Percentiles rank a stretch among this genome's conserved stretches.
Evolutionary conservation across 2,329 filamentous ascomycete genomes (phyloP).

Genomic region (Acrodontium crateriforme): DNA sequence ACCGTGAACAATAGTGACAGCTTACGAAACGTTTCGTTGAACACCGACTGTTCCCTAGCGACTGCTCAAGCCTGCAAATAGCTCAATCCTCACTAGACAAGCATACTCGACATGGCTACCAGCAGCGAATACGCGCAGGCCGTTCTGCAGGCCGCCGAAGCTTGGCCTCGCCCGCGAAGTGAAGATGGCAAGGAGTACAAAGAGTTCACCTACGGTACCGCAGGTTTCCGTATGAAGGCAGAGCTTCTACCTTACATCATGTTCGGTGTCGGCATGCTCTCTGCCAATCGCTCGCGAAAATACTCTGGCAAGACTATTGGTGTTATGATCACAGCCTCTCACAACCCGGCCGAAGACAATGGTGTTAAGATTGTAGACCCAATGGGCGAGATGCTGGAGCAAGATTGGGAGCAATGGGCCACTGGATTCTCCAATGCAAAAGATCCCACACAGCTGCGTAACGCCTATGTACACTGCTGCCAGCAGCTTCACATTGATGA

Average conservation of each 20-base stretch:
- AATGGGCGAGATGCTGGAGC: slow-evolving; percentile 92
- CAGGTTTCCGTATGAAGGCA: slow-evolving; percentile 56
- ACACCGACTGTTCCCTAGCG: no score
- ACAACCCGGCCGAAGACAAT: slow-evolving; percentile 82
- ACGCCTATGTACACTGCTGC: slow-evolving; percentile 63
- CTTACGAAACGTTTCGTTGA: no score
- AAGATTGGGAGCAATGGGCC: slow-evolving; percentile 80
- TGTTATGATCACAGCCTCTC: slow-evolving; percentile 90
- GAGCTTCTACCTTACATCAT: slow-evolving; percentile 83
- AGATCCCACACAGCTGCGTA: slow-evolving; percentile 58
- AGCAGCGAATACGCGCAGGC: no score
- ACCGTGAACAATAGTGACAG: no score
- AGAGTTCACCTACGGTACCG: slow-evolving; percentile 46
- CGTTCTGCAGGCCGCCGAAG: no score
- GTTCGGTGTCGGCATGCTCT: slow-evolving; percentile 81
- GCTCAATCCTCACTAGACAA: no score
- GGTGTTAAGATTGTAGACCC: slow-evolving; percentile 94
- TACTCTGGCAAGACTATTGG: slow-evolving; percentile 83
- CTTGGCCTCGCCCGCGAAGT: no score
- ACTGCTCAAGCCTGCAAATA: no score
- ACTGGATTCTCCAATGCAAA: slow-evolving; percentile 79
- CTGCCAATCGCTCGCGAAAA: slow-evolving; percentile 78
- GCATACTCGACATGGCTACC: no score
- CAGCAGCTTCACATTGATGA: slow-evolving; percentile 60
- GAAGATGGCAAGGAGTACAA: slow-evolving; percentile 6